Conservation (phyloP, 371 early-diverging fungal genomes). For the Rhizopus stolonifer region DNA sequence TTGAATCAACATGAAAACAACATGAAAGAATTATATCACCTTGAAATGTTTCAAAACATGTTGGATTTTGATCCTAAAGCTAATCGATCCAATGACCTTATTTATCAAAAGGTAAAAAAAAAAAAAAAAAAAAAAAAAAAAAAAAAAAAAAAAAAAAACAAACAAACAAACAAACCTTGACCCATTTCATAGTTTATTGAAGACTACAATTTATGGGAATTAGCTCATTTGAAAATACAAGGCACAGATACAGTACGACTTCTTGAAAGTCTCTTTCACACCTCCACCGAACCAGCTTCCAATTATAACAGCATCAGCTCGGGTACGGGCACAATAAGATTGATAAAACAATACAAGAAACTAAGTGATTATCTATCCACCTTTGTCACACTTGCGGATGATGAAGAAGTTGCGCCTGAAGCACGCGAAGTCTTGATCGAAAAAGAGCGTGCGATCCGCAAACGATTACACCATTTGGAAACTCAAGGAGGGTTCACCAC, state of each 20-base stretch:
- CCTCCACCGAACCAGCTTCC: slow-evolving; percentile 3
- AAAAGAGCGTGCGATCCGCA: slow-evolving; percentile 41
- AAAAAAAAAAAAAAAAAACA: not conserved
- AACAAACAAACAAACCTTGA: no score
- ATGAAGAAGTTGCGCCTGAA: slow-evolving; percentile 56
- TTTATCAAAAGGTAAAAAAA: slow-evolving; percentile 48
- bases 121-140: not conserved
- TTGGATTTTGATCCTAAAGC: slow-evolving; percentile 54
- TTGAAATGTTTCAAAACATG: slow-evolving; percentile 56
- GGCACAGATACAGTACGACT: slow-evolving; percentile 2
- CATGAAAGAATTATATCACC: slow-evolving; percentile 59
- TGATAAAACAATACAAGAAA: slow-evolving; percentile 32
- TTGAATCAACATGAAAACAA: slow-evolving; percentile 49
- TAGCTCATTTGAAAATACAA: slow-evolving; percentile 20
- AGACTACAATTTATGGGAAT: slow-evolving; percentile 52
- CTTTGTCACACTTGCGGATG: slow-evolving; percentile 47
- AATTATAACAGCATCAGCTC: slow-evolving; percentile 18
- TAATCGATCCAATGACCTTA: slow-evolving; percentile 48
- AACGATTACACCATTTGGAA: slow-evolving; percentile 42
- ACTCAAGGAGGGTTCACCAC: slow-evolving; percentile 48
- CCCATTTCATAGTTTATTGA: slow-evolving; percentile 36
- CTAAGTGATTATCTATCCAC: slow-evolving; percentile 57
- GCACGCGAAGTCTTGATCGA: slow-evolving; percentile 43
- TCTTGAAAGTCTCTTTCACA: slow-evolving; percentile 34
- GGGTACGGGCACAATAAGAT: slow-evolving; percentile 35